Conservation (phyloP, 192 early-diverging fungal genomes). For the Geranomyces michiganensis region DNA sequence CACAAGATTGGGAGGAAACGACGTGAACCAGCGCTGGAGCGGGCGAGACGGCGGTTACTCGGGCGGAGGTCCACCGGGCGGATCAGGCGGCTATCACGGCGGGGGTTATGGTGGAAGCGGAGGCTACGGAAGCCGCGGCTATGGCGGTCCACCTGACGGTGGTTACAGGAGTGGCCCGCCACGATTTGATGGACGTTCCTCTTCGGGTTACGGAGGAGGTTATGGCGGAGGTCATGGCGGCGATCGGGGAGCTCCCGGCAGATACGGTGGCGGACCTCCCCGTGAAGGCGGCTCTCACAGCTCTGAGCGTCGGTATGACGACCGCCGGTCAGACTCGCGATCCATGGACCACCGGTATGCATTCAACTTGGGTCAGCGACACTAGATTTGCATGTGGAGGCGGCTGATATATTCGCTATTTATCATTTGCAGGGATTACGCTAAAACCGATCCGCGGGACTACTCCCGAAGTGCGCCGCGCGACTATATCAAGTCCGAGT, state of each 20-base stretch:
- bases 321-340: neutral
- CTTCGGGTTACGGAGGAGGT: conserved; percentile 32
- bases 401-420: too few species aligned
- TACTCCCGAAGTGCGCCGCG: neutral
- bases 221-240: conserved; percentile 49
- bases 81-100: conserved; percentile 39
- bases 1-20: conserved; percentile 61
- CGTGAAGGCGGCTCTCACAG: neutral
- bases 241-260: conserved; percentile 18
- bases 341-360: neutral
- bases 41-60: conserved; percentile 37
- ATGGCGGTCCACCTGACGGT: conserved; percentile 10
- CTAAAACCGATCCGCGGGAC: too few species aligned
- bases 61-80: conserved; percentile 30
- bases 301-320: conserved; percentile 1
- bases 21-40: conserved; percentile 41
- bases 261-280: neutral
- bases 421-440: too few species aligned
- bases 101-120: conserved; percentile 36
- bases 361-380: too few species aligned
- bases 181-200: conserved; percentile 32
- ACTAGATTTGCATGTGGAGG: too few species aligned
- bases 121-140: conserved; percentile 18
- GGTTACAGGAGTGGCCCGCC: conserved; percentile 32
- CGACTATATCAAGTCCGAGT: neutral